A percentile compares a stretch with the other conserved stretches of the same genome.
Evolutionary conservation across 164 flowering plant species (phyloP).

Genomic region (Vitis cinerea): DNA sequence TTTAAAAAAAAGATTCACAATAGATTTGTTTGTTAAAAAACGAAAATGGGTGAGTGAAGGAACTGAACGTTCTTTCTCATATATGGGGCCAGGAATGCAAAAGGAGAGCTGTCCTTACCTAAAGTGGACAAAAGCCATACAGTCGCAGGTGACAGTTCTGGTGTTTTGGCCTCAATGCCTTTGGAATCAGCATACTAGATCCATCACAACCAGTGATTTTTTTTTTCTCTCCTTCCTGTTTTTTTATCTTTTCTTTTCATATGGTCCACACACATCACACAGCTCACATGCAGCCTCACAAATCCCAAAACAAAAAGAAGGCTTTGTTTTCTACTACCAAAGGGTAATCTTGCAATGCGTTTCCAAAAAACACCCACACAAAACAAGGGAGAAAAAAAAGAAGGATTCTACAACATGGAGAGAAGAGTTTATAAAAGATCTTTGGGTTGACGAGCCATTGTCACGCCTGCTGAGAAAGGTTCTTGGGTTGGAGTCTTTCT

Average conservation of each 20-base stretch:
- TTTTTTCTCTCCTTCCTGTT: background rate
- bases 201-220: slow-evolving; percentile 11
- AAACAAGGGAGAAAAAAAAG: slow-evolving; percentile 3
- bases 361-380: slow-evolving; percentile 15
- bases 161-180: slow-evolving; percentile 15
- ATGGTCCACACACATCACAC: background rate
- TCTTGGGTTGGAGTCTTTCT: background rate
- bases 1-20: too few species aligned
- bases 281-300: slow-evolving; percentile 21
- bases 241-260: background rate
- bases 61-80: slow-evolving; percentile 25
- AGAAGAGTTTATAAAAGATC: slow-evolving; percentile 17
- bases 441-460: slow-evolving; percentile 23
- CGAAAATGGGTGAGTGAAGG: background rate
- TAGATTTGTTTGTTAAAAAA: too few species aligned
- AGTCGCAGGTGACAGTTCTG: slow-evolving; percentile 4
- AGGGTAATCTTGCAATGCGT: background rate
- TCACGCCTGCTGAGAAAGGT: slow-evolving; percentile 14
- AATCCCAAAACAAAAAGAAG: slow-evolving; percentile 4
- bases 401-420: background rate
- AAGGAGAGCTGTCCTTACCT: slow-evolving; percentile 14
- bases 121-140: slow-evolving; percentile 20
- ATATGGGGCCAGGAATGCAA: slow-evolving; percentile 8
- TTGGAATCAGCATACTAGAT: slow-evolving; percentile 20
- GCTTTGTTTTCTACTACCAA: background rate